Conservation (phyloP, 345 rosid species). For the Sisymbrium irio region DNA sequence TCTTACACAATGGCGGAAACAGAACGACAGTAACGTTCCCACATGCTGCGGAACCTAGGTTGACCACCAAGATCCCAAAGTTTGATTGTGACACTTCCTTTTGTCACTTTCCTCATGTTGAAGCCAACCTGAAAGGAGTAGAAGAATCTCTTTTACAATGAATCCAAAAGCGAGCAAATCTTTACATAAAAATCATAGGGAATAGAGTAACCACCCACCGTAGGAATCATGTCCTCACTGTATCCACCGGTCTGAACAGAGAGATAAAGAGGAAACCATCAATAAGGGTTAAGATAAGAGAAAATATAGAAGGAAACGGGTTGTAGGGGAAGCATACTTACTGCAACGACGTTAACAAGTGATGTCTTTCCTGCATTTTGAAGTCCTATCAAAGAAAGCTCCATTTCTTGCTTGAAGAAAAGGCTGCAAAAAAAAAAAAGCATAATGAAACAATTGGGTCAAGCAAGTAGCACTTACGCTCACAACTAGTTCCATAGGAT, state of each 20-base stretch:
- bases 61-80: slow-evolving; percentile 98
- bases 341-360: slow-evolving; percentile 77
- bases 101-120: slow-evolving; percentile 94
- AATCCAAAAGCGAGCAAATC: background rate
- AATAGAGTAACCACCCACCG: slow-evolving; percentile 45
- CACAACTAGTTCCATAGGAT: background rate
- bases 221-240: slow-evolving; percentile 92
- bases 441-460: slow-evolving; percentile 1
- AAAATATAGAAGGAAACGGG: background rate
- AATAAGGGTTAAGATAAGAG: slow-evolving; percentile 2
- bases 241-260: slow-evolving; percentile 75
- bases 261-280: slow-evolving; percentile 24
- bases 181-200: background rate
- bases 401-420: slow-evolving; percentile 88
- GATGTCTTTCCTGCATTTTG: slow-evolving; percentile 91
- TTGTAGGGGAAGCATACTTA: slow-evolving; percentile 36
- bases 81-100: slow-evolving; percentile 91
- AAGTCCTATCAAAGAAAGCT: slow-evolving; percentile 81
- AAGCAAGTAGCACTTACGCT: background rate
- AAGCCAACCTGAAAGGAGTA: slow-evolving; percentile 67
- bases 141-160: background rate
- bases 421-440: slow-evolving; percentile 46
- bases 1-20: slow-evolving; percentile 86
- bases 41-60: slow-evolving; percentile 95
- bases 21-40: slow-evolving; percentile 92